These are phyloP conservation scores for Piromyces finnis DNA, from an alignment of 192 early-diverging fungal species.

Conservation along the genomic window DNA sequence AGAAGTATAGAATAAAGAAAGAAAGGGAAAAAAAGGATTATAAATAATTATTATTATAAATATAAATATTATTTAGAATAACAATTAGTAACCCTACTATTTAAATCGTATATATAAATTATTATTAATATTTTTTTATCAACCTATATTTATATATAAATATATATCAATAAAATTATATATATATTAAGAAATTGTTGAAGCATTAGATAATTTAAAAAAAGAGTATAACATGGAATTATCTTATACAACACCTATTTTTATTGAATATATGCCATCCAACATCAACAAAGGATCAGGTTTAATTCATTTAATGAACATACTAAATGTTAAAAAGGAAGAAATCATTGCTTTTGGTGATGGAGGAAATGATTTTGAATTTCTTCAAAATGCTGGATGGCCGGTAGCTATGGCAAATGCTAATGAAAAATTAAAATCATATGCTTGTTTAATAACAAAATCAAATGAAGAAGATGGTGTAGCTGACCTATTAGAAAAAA, in stretches of 20 bases:
- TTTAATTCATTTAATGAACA: background rate
- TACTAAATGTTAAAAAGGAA: background rate
- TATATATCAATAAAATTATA: no score
- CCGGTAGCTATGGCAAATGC: background rate
- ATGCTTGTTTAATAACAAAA: background rate
- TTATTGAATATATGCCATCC: background rate
- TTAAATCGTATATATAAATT: no score
- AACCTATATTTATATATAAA: no score
- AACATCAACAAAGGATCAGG: background rate
- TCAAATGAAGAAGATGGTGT: background rate
- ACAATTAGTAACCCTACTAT: no score
- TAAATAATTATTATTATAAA: no score
- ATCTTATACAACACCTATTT: background rate
- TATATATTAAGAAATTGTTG: background rate
- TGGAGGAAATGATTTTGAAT: background rate
- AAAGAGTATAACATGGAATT: background rate
- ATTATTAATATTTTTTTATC: no score
- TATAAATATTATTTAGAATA: no score
- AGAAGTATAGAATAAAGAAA: no score
- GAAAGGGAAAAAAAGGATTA: no score
- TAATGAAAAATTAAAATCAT: background rate
- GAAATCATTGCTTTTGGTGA: background rate
- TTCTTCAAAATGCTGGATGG: background rate
- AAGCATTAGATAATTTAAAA: background rate
- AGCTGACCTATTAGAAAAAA: background rate